Percentiles rank a stretch among this genome's conserved stretches.
These are phyloP conservation scores for Trypanosomatidae sp. DNA, from an alignment of 208 protist genomes.

Conservation along the genomic window DNA sequence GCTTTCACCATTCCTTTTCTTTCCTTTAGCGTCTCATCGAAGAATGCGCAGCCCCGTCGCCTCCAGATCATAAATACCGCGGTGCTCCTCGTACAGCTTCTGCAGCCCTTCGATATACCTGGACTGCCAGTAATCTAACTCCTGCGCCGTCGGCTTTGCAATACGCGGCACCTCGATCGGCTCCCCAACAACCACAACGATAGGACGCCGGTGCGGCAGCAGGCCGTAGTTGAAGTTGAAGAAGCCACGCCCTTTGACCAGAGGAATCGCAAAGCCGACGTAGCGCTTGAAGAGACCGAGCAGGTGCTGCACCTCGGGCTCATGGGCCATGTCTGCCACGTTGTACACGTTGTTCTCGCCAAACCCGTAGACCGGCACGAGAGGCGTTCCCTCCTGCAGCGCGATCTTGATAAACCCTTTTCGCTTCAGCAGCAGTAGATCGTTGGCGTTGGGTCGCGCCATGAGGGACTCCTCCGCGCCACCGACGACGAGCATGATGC, in stretches of 20 bases:
- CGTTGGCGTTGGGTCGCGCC: conserved; percentile 67
- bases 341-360: conserved; percentile 88
- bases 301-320: conserved; percentile 29
- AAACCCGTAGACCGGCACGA: conserved; percentile 88
- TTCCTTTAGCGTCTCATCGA: too few species aligned
- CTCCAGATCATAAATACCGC: conserved; percentile 71
- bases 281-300: conserved; percentile 33
- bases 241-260: conserved; percentile 75
- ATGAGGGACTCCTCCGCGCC: conserved; percentile 79
- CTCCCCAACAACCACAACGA: conserved; percentile 80
- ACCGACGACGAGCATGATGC: conserved; percentile 83
- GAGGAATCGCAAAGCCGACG: conserved; percentile 64
- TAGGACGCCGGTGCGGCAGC: conserved; percentile 71
- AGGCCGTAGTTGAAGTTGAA: conserved; percentile 77
- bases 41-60: conserved; percentile 65
- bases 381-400: conserved; percentile 65
- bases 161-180: conserved; percentile 76
- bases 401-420: conserved; percentile 90
- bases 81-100: conserved; percentile 68
- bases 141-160: conserved; percentile 52
- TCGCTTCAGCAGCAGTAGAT: conserved; percentile 64
- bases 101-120: conserved; percentile 75
- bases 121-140: conserved; percentile 70
- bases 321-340: conserved; percentile 33
- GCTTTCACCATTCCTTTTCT: too few species aligned